Evolutionary conservation across 2,329 filamentous ascomycete genomes (phyloP).

Genomic region (Hysterium pulicare): DNA sequence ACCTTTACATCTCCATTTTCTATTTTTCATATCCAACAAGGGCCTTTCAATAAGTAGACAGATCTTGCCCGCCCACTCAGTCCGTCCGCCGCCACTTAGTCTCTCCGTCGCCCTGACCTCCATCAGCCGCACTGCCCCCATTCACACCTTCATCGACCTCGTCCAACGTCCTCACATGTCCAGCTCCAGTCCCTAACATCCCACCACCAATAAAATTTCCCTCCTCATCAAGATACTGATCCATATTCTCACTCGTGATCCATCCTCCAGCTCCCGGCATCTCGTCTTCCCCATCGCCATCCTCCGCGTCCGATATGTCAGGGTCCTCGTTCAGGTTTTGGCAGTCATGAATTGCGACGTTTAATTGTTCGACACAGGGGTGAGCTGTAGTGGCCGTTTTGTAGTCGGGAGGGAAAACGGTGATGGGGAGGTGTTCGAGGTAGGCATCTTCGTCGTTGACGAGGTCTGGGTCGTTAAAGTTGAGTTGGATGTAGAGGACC

Average conservation of each 20-base stretch:
- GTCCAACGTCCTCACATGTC: slow-evolving; percentile 33
- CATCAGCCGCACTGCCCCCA: slow-evolving; percentile 18
- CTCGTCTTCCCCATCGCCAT: slow-evolving; percentile 48
- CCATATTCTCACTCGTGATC: slow-evolving; percentile 90
- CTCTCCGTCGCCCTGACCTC: slow-evolving; percentile 20
- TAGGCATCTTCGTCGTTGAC: slow-evolving; percentile 58
- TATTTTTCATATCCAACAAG: too few relatives aligned
- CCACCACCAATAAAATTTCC: slow-evolving; percentile 33
- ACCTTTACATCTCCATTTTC: too few relatives aligned
- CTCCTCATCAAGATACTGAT: slow-evolving; percentile 57
- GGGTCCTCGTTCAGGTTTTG: slow-evolving; percentile 74
- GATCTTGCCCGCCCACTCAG: slow-evolving; percentile 8
- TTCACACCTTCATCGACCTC: slow-evolving; percentile 19
- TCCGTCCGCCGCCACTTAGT: slow-evolving; percentile 37
- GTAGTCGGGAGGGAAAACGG: too few relatives aligned
- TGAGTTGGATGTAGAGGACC: slow-evolving; percentile 37
- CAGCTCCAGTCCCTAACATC: slow-evolving; percentile 28
- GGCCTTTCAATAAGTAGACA: too few relatives aligned
- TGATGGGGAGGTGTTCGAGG: too few relatives aligned
- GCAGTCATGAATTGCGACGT: slow-evolving; percentile 68
- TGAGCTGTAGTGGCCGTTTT: too few relatives aligned
- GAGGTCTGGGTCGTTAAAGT: slow-evolving; percentile 51
- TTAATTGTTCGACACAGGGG: slow-evolving; percentile 53
- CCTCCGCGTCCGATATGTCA: slow-evolving; percentile 54
- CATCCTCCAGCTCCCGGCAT: slow-evolving; percentile 69